Conservation (phyloP, 306 rosid genomes). For the Arachis stenosperma region DNA sequence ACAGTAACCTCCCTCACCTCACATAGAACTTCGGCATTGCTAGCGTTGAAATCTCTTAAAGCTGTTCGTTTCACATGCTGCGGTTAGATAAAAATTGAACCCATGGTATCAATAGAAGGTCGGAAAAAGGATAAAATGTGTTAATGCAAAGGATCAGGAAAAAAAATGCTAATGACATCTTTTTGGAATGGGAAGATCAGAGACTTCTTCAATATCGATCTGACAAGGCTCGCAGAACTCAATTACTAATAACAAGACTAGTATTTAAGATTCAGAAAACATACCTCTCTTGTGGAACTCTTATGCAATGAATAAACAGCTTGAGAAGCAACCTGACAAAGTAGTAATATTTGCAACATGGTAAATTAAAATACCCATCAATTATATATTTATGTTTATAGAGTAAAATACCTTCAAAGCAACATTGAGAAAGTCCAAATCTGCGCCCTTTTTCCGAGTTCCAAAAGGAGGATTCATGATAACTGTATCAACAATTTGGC, state of each 20-base stretch:
- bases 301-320: slow-evolving; percentile 95
- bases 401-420: slow-evolving; percentile 66
- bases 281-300: slow-evolving; percentile 92
- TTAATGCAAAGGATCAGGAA: background rate
- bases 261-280: slow-evolving; percentile 39
- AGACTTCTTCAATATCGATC: background rate
- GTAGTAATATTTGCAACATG: slow-evolving; percentile 31
- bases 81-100: slow-evolving; percentile 39
- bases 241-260: slow-evolving; percentile 15
- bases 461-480: slow-evolving; percentile 98
- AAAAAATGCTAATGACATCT: slow-evolving; percentile 10
- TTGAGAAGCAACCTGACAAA: slow-evolving; percentile 74
- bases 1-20: slow-evolving; percentile 56
- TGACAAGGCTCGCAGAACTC: slow-evolving; percentile 4
- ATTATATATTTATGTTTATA: background rate
- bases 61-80: slow-evolving; percentile 91
- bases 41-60: slow-evolving; percentile 64
- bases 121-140: background rate
- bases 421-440: slow-evolving; percentile 76
- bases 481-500: slow-evolving; percentile 77
- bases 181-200: slow-evolving; percentile 17
- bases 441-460: slow-evolving; percentile 84
- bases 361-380: slow-evolving; percentile 31
- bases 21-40: slow-evolving; percentile 87
- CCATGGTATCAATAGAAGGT: background rate